These are phyloP conservation scores for Paramecium biaurelia DNA, from an alignment of 73 alveolate species.

Conservation along the genomic window DNA sequence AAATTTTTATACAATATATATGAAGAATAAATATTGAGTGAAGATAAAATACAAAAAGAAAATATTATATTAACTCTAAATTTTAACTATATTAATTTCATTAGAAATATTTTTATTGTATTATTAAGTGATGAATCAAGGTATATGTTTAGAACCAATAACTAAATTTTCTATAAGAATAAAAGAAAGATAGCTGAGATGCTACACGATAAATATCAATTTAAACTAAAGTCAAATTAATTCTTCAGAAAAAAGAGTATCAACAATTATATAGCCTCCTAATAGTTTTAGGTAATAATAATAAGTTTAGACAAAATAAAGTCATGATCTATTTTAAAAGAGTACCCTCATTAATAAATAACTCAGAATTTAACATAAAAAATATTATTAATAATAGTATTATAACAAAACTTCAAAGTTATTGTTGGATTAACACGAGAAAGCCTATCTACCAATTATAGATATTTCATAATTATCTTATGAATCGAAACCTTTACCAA, in stretches of 20 bases:
- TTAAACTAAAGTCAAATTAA: not conserved
- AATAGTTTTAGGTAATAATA: not conserved
- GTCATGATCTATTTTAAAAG: not conserved
- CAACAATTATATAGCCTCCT: not conserved
- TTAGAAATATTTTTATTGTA: not conserved
- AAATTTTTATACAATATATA: no score
- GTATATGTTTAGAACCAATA: not conserved
- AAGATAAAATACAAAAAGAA: no score
- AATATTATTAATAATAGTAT: not conserved
- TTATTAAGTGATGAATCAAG: not conserved
- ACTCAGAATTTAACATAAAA: not conserved
- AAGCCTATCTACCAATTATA: not conserved
- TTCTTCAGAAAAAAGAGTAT: not conserved
- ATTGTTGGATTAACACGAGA: not conserved
- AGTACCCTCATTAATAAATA: not conserved
- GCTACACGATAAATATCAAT: not conserved
- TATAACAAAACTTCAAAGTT: not conserved
- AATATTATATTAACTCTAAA: no score
- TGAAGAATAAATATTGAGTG: no score
- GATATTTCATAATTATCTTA: not conserved
- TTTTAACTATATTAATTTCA: not conserved
- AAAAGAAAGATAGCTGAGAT: not conserved
- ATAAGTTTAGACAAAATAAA: not conserved
- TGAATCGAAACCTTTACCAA: not conserved
- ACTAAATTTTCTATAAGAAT: not conserved